Conservation (phyloP, 768 basidiomycete genomes). For the Rhodotorula babjevae region DNA sequence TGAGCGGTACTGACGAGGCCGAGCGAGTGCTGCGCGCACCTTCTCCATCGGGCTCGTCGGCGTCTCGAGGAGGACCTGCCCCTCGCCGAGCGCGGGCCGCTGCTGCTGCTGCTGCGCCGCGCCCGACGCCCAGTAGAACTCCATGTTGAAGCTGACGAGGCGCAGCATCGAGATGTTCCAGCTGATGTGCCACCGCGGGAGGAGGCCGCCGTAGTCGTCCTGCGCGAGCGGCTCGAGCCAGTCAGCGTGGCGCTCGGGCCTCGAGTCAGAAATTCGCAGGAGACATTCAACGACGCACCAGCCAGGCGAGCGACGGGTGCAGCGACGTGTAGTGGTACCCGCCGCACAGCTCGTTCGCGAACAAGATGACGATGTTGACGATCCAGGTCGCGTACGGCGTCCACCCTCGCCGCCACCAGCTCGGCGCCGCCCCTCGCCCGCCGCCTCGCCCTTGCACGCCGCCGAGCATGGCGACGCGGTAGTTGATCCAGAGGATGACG, state of each 20-base stretch:
- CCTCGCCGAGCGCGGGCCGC: not conserved
- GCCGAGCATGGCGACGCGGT: conserved; percentile 54
- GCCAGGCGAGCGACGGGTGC: conserved; percentile 46
- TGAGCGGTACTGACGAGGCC: not conserved
- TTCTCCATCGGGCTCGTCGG: conserved; percentile 1
- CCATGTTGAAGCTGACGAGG: conserved; percentile 86
- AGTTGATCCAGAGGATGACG: conserved; percentile 67
- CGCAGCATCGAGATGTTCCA: conserved; percentile 97
- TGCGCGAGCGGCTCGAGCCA: conserved; percentile 37
- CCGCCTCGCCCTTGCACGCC: no score
- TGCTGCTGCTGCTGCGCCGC: not conserved
- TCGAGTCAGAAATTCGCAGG: not conserved
- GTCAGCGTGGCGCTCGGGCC: not conserved
- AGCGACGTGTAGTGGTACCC: conserved; percentile 68
- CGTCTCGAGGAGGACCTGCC: not conserved
- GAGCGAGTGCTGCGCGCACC: not conserved
- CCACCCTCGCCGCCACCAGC: conserved; percentile 38
- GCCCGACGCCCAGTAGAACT: conserved; percentile 71
- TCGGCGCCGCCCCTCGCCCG: not conserved
- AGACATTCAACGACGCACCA: conserved; percentile 57
- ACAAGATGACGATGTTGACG: conserved; percentile 69
- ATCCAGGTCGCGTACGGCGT: conserved; percentile 58
- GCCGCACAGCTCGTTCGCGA: conserved; percentile 66
- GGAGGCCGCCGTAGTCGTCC: conserved; percentile 57
- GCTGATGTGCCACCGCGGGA: conserved; percentile 85